Base-by-base conservation (phyloP, 768 basidiomycete genomes). In the Sutorius australiensis region DNA sequence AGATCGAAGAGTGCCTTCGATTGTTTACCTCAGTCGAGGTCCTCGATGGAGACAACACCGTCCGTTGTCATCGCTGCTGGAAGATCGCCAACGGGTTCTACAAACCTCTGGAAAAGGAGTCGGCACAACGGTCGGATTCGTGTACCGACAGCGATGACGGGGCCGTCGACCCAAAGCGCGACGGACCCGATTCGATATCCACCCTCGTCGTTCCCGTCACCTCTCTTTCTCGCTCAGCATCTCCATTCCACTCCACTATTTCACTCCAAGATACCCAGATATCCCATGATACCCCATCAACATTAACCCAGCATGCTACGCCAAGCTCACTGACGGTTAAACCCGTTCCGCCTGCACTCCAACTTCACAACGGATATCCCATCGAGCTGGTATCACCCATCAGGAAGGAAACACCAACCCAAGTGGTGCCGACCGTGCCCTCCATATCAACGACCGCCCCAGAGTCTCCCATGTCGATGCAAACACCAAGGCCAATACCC, bases 1-100 rank as follows among this genome's bases (percentile, higher is more conserved):
- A 54, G 37, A 66, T 64, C 4, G 88, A 90, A 61, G 92, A 94
- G 51, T 92, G 89, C 57, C 70, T 95, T 54, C 77, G 84, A 57
- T 77, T 89, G 73, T 98, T 98, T 71, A 97, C 94, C 0, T 79
- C 87, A 5, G 94, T 97, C n/a, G 95, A 98, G 62, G 81, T 91
- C 7, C 73, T 98, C 32, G 90, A 97, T 60, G 92, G 92, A 0
- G 95, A 97, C 61, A 97, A 98, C 61, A 87, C 86, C 74, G 94
- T 97, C 48, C 93, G 93, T 0, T 98, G 95, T 67, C 80, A 87
- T 58, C 79, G 87, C 47, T 98, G 95, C 72, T 98, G 95, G 95
- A 94, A 92, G 75, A 84, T 92, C 33, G 83, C 81, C 51, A 82
- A 92, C 63, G 87, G 88, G 16, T 68, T 77, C 51, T 80, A 84